Conservation (phyloP, 73 alveolate genomes). For the Paramecium biaurelia region DNA sequence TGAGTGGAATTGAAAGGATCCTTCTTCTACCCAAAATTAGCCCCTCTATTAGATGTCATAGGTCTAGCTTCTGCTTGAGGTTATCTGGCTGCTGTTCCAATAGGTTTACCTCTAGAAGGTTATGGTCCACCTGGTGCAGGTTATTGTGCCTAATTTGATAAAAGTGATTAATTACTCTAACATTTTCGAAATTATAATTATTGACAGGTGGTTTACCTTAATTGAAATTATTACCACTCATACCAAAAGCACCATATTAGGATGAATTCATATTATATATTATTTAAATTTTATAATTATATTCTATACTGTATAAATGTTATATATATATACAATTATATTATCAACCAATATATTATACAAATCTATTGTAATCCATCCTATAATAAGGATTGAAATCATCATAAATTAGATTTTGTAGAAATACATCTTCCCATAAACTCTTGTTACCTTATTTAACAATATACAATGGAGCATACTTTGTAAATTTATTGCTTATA, state of each 20-base stretch:
- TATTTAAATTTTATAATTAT: not conserved
- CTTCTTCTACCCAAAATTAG: not conserved
- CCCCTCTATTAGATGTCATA: constrained; percentile 42
- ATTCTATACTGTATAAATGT: not conserved
- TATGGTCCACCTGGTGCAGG: constrained; percentile 41
- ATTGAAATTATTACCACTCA: constrained; percentile 40
- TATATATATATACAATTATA: not conserved
- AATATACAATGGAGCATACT: not conserved
- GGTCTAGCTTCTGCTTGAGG: constrained; percentile 24
- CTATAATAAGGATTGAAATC: not conserved
- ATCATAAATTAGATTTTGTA: constrained; percentile 10
- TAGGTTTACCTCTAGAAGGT: constrained; percentile 32
- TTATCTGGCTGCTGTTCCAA: constrained; percentile 35
- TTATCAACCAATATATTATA: not conserved
- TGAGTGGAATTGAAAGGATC: not conserved
- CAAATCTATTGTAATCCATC: not conserved
- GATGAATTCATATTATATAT: constrained; percentile 18
- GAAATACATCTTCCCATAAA: not conserved
- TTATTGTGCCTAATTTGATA: not conserved
- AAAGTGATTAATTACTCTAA: not conserved
- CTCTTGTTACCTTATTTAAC: not conserved
- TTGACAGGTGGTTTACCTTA: not conserved
- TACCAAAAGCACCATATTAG: constrained; percentile 11
- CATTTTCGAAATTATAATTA: constrained; percentile 34
- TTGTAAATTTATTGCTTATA: not conserved